A percentile compares a stretch with the other conserved stretches of the same genome.
phyloP scores from a whole-genome alignment of 2,329 filamentous ascomycete genomes.

The Niveomyces coronatus region DNA sequence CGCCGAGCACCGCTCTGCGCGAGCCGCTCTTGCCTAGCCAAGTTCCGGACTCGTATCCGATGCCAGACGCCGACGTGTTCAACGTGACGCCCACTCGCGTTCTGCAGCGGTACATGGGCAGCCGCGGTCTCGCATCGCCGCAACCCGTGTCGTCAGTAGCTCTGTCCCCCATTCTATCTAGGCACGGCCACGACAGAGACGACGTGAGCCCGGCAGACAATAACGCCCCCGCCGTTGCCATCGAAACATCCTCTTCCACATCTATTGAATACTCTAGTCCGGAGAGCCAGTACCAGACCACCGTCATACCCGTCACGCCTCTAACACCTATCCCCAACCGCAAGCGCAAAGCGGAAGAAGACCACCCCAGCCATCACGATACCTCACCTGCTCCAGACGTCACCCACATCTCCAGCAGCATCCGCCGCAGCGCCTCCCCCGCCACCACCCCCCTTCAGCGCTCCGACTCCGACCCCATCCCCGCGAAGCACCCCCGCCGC shows the following conservation, averaged over 20 bases:
- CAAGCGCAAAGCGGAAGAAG: constrained; percentile 5
- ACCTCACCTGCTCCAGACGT: constrained; percentile 16
- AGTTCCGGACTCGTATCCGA: constrained; percentile 44
- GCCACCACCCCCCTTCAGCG: constrained; percentile 14
- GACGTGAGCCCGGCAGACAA: neutral
- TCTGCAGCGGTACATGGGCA: constrained; percentile 37
- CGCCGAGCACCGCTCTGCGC: constrained; percentile 27
- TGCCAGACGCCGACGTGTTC: constrained; percentile 21
- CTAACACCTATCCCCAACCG: neutral
- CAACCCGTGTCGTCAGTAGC: constrained; percentile 15
- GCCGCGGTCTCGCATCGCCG: constrained; percentile 18
- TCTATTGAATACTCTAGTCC: neutral
- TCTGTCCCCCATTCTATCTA: constrained; percentile 5
- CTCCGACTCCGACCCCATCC: constrained; percentile 22
- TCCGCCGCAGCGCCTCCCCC: constrained; percentile 12
- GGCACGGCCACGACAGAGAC: neutral
- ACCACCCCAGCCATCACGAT: constrained; percentile 10
- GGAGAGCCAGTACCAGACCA: neutral
- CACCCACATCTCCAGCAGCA: constrained; percentile 25
- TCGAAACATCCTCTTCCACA: neutral
- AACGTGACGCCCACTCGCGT: constrained; percentile 37
- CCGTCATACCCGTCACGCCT: constrained; percentile 6
- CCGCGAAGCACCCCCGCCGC: constrained; percentile 17
- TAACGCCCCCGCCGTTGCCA: neutral
- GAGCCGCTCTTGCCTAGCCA: constrained; percentile 37